Base-by-base conservation (phyloP, 73 alveolate genomes). In the Vitrella brassicaformis region DNA sequence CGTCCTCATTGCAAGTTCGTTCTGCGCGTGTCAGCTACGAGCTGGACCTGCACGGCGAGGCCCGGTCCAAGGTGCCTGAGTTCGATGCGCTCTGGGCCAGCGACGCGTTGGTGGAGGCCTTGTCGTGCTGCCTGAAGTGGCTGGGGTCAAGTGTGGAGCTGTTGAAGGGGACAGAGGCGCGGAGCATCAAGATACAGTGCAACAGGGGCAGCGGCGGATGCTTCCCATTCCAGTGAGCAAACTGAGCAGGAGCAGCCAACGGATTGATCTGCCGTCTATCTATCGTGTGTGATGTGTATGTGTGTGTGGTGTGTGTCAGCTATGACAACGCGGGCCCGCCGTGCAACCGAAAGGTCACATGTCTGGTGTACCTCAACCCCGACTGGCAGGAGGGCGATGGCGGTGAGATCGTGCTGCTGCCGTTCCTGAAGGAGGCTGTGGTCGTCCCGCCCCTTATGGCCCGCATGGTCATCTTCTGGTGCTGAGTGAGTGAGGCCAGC, bases 331-430 rank as follows among this genome's bases (percentile, higher is more conserved):
- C 47, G 9, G 82, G 82, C n/a, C 73, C 56, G 0, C 82, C 82
- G 19, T 66, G 76, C 75, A 27, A 31, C 39, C 56, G 82, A 29
- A 45, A 75, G 45, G 46, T 75, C 66, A 67, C 82, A 0, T 75
- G 82, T 31, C 29, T 75, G 71, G 76, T 75, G 0, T 75, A 75
- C 45, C 64, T 75, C 32, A 75, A 75, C 56, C 82, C 82, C 0
- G 66, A 25, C 28, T 75, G 82, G 82, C 25, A 7, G 30, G 76
- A 25, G 1, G 82, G 82, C 14, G 71, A 68, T 68, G 82, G 82
- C 0, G 82, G 82, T 0, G 82, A 75, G 75, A 56, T 75, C 29
- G 82, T 68, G 0, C 30, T 75, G 76, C 74, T 65, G 56, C 82
- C 82, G 19, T 75, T 75, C 45, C 76, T 75, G 29, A 27, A 67